A percentile compares a stretch with the other conserved stretches of the same genome.
Conservation (phyloP, 345 rosid species). For the Cardamine resedifolia region DNA sequence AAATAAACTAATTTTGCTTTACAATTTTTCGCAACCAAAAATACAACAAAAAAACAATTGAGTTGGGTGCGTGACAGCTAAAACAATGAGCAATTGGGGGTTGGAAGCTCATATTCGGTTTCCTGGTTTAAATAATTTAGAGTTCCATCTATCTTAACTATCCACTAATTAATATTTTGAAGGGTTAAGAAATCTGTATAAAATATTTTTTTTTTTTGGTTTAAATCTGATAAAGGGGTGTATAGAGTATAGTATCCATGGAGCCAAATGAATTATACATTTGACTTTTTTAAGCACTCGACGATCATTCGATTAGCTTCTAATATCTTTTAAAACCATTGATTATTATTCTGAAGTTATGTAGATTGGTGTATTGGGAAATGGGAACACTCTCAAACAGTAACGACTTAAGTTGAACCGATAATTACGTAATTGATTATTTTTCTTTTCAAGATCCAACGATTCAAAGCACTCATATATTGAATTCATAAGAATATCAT, state of each 20-base stretch:
- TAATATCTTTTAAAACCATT: neutral
- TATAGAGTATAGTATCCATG: neutral
- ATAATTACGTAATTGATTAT: neutral
- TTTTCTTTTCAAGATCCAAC: neutral
- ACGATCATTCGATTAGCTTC: neutral
- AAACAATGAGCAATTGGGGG: neutral
- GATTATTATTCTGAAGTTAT: neutral
- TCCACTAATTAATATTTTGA: neutral
- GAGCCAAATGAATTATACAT: neutral
- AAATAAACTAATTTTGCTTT: neutral
- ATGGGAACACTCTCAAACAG: neutral
- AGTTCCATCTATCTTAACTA: neutral
- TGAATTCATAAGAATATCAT: neutral
- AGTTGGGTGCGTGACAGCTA: conserved; percentile 13
- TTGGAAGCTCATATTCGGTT: neutral
- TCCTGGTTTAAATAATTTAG: neutral
- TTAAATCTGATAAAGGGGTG: neutral
- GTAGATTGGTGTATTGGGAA: neutral
- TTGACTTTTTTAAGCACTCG: neutral
- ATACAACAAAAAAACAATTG: neutral
- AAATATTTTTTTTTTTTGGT: neutral
- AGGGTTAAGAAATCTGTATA: neutral
- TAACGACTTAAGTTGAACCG: neutral
- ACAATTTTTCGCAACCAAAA: neutral
- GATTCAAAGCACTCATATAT: neutral